Evolutionary conservation across 345 rosid species (phyloP).

Genomic region (Eutrema japonicum): DNA sequence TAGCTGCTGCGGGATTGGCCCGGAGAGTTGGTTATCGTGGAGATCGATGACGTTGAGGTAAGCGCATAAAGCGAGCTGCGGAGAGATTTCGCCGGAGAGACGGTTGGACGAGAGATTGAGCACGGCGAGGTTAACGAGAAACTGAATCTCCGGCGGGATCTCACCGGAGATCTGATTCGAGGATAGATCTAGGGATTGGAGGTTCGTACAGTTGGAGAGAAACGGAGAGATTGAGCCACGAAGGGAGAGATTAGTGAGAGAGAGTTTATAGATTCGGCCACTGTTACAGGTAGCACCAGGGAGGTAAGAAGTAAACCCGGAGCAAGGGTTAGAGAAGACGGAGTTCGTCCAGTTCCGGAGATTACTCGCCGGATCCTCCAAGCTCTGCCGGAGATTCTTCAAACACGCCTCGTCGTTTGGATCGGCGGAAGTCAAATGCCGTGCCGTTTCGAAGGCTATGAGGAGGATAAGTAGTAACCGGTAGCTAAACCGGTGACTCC

Average conservation of each 20-base stretch:
- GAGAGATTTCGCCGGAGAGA: slow-evolving; percentile 75
- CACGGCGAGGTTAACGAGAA: slow-evolving; percentile 85
- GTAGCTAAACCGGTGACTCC: slow-evolving; percentile 45
- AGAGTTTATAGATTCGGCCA: slow-evolving; percentile 92
- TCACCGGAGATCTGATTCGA: slow-evolving; percentile 76
- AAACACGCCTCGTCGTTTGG: slow-evolving; percentile 80
- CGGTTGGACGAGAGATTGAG: slow-evolving; percentile 86
- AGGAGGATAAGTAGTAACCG: slow-evolving; percentile 47
- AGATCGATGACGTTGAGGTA: slow-evolving; percentile 93
- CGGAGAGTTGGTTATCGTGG: slow-evolving; percentile 75
- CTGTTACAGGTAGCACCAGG: slow-evolving; percentile 91
- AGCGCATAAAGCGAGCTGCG: slow-evolving; percentile 83
- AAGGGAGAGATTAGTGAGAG: slow-evolving; percentile 75
- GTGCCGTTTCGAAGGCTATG: slow-evolving; percentile 34
- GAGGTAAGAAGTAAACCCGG: slow-evolving; percentile 78
- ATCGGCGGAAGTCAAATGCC: slow-evolving; percentile 52
- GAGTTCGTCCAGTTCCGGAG: slow-evolving; percentile 83
- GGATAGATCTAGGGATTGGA: slow-evolving; percentile 89
- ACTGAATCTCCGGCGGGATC: slow-evolving; percentile 81
- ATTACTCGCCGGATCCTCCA: slow-evolving; percentile 66
- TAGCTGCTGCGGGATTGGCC: slow-evolving; percentile 77
- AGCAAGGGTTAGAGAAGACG: slow-evolving; percentile 69
- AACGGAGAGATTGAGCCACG: slow-evolving; percentile 82
- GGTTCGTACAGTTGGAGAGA: slow-evolving; percentile 88
- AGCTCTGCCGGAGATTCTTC: slow-evolving; percentile 55